phyloP scores from a whole-genome alignment of 2,329 filamentous ascomycete genomes.

The Rhinocladiella mackenziei region DNA sequence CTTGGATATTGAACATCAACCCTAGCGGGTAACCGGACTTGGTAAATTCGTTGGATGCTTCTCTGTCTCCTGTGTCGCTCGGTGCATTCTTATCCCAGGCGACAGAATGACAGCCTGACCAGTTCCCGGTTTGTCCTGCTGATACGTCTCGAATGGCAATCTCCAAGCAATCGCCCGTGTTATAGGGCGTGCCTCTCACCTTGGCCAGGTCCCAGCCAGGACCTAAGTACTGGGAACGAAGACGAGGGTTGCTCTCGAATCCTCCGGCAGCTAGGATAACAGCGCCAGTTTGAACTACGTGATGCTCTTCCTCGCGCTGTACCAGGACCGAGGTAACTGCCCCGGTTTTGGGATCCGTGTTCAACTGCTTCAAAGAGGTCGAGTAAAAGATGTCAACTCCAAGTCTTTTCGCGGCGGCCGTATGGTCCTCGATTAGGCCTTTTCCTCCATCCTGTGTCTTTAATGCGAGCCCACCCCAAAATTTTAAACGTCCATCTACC shows the following conservation, averaged over 20 bases:
- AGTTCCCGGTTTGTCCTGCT: slow-evolving; percentile 55
- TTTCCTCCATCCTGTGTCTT: slow-evolving; percentile 59
- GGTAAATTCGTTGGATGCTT: slow-evolving; percentile 63
- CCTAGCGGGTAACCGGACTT: slow-evolving; percentile 67
- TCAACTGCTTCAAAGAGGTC: slow-evolving; percentile 44
- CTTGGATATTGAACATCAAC: slow-evolving; percentile 59
- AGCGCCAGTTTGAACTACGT: slow-evolving; percentile 36
- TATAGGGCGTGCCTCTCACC: slow-evolving; percentile 62
- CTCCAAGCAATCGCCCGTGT: slow-evolving; percentile 56
- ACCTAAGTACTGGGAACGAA: slow-evolving; percentile 55
- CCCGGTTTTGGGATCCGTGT: slow-evolving; percentile 34
- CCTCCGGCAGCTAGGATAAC: slow-evolving; percentile 59
- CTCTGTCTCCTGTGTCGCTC: slow-evolving; percentile 52
- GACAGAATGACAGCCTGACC: slow-evolving; percentile 62
- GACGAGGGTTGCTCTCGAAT: slow-evolving; percentile 58
- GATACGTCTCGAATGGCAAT: slow-evolving; percentile 47
- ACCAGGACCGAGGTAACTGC: not conserved
- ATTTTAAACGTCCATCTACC: slow-evolving; percentile 57
- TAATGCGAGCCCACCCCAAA: slow-evolving; percentile 64
- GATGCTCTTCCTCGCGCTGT: not conserved
- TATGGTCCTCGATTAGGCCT: slow-evolving; percentile 52
- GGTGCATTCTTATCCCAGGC: slow-evolving; percentile 63
- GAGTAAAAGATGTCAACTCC: slow-evolving; percentile 48
- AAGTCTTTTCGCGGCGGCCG: slow-evolving; percentile 36
- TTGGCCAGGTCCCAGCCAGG: slow-evolving; percentile 60